These are phyloP conservation scores for Galerina marginata DNA, from an alignment of 768 basidiomycete genomes.

Conservation along the genomic window DNA sequence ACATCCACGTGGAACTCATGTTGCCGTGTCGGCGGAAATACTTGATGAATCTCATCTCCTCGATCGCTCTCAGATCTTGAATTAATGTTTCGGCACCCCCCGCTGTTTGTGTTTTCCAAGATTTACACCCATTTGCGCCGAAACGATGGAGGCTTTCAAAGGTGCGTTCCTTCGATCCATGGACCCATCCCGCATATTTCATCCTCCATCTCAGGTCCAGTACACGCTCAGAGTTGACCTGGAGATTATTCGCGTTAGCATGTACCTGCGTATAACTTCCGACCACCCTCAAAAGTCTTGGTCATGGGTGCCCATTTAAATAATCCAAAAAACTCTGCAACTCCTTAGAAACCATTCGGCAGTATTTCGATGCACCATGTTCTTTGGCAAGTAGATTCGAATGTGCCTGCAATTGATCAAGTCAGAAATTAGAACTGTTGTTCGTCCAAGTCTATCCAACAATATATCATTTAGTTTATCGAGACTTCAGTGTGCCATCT, in stretches of 20 bases:
- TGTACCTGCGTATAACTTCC: background rate
- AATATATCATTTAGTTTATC: background rate
- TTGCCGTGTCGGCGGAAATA: slow-evolving; percentile 54
- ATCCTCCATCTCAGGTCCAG: slow-evolving; percentile 2
- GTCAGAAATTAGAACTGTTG: background rate
- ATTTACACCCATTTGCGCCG: slow-evolving; percentile 17
- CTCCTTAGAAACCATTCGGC: slow-evolving; percentile 2
- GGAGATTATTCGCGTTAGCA: background rate
- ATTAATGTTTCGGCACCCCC: slow-evolving; percentile 16
- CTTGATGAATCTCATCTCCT: slow-evolving; percentile 32
- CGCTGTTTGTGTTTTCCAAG: slow-evolving; percentile 20
- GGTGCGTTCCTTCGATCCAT: slow-evolving; percentile 11
- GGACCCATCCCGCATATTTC: background rate
- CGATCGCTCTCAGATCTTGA: slow-evolving; percentile 16
- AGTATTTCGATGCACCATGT: background rate
- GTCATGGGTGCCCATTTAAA: background rate
- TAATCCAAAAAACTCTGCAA: too few species aligned
- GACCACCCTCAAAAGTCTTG: background rate
- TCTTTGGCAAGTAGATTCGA: background rate
- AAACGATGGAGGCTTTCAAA: slow-evolving; percentile 11
- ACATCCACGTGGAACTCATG: slow-evolving; percentile 41
- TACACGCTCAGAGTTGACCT: slow-evolving; percentile 1
- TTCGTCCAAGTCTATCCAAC: slow-evolving; percentile 8
- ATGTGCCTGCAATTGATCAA: slow-evolving; percentile 7
- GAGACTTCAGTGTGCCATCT: background rate